Conservation (phyloP, 1,139 yeast species). For the Blastobotrys capitulatus region DNA sequence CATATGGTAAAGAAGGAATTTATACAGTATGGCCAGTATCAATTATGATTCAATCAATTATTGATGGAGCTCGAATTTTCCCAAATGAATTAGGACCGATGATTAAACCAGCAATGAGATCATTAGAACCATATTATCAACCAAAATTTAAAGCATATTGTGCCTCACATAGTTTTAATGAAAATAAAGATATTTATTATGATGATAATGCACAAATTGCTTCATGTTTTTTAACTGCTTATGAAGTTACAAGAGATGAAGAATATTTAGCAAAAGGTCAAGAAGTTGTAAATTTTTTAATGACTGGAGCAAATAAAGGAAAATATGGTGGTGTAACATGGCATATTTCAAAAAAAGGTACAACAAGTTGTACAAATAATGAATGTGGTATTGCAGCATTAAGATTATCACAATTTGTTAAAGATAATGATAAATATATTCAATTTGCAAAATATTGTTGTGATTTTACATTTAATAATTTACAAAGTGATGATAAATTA, state of each 20-base stretch:
- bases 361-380: conserved; percentile 64
- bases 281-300: conserved; percentile 54
- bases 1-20: conserved; percentile 47
- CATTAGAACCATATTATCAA: conserved; percentile 51
- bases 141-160: conserved; percentile 47
- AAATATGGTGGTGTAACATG: conserved; percentile 50
- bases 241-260: conserved; percentile 58
- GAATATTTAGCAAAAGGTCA: conserved; percentile 51
- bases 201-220: conserved; percentile 78
- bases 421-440: conserved; percentile 41
- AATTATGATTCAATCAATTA: conserved; percentile 56
- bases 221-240: conserved; percentile 59
- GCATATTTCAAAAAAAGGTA: conserved; percentile 57
- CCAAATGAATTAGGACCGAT: conserved; percentile 53
- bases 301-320: conserved; percentile 60
- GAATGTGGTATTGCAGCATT: conserved; percentile 66
- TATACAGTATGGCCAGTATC: conserved; percentile 68
- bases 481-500: conserved; percentile 54
- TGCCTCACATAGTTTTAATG: conserved; percentile 53
- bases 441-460: conserved; percentile 51
- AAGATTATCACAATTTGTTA: conserved; percentile 51
- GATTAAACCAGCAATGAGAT: conserved; percentile 48
- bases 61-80: conserved; percentile 56
- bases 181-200: conserved; percentile 60
- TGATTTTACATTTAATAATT: conserved; percentile 47